Evolutionary conservation across 2,329 filamentous ascomycete species (phyloP), one percentile per base, ranked within the genome.

Genomic region (Phyllachora maydis): DNA sequence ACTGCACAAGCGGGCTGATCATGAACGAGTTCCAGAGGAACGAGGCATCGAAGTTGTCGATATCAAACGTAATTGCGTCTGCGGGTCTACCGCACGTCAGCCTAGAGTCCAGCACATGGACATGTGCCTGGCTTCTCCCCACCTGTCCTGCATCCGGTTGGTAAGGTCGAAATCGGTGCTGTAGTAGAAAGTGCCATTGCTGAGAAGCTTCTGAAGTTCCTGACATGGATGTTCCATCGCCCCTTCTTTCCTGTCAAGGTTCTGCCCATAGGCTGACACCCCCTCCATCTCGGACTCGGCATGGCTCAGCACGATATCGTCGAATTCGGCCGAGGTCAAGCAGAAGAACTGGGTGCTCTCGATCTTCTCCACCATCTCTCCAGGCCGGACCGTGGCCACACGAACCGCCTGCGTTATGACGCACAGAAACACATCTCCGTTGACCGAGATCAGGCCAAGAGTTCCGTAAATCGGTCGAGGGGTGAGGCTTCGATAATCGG

Each of bases 21-120:
- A 98, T 93, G 49, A 90, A 93, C 4, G 81, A 90, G 42, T 98
- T 98, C 88, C 88, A 98, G 11, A 98, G 52, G 42, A 92, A 93
- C 2, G 77, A 75, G 38, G 82, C 75, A 45, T 98, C 82, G 30
- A 95, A 70, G 39, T 79, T 88, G 42, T 92, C 82, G 30, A 93
- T 81, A 31, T 91, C 78, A 32, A 95, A 83, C 1, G 75, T 70
- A 21, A 70, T 62, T 11, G 67, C 67, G 41, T 85, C 79, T 27
- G 74, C 66, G 9, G 73, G 68, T 36, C 76, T 81, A 29, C 3
- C 34, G 20, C 38, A 28, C 24, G 30, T 36, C n/a, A n/a, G n/a
- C n/a, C n/a, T n/a, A n/a, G n/a, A n/a, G n/a, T n/a, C n/a, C 13
- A 40, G 35, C 15, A 25, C 17, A 19, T 16, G 14, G 20, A 9